Evolutionary conservation across 257 asterid species (phyloP).

Genomic region (Phtheirospermum japonicum): DNA sequence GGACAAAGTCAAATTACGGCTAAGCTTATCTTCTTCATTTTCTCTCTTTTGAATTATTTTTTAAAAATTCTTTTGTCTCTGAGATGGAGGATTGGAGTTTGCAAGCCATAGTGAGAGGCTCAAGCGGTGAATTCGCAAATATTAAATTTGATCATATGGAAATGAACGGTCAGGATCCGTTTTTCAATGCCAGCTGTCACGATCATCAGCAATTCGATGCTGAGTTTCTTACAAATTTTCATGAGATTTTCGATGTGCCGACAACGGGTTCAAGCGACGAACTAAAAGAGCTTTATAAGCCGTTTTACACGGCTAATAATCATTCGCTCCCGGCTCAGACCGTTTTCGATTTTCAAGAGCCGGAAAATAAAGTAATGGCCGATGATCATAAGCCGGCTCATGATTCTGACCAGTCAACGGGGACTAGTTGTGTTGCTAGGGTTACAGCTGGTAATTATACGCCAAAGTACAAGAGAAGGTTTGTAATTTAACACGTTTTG

Average conservation of each 20-base stretch:
- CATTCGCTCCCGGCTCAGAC: slow-evolving; percentile 29
- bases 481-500: neutral
- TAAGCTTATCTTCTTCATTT: slow-evolving; percentile 5
- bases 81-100: slow-evolving; percentile 62
- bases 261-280: slow-evolving; percentile 40
- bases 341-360: slow-evolving; percentile 32
- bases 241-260: slow-evolving; percentile 36
- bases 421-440: slow-evolving; percentile 22
- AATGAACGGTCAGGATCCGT: slow-evolving; percentile 20
- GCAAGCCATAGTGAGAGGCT: slow-evolving; percentile 56
- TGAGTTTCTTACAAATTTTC: slow-evolving; percentile 21
- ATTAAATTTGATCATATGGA: slow-evolving; percentile 16
- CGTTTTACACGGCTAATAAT: slow-evolving; percentile 42
- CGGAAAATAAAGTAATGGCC: neutral
- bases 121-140: slow-evolving; percentile 39
- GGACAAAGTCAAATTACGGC: slow-evolving; percentile 42
- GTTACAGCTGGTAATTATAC: slow-evolving; percentile 29
- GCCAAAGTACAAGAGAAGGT: slow-evolving; percentile 86
- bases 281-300: slow-evolving; percentile 71
- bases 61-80: slow-evolving; percentile 15
- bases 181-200: neutral
- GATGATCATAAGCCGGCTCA: slow-evolving; percentile 23
- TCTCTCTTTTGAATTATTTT: neutral
- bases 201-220: slow-evolving; percentile 26
- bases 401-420: slow-evolving; percentile 33